A percentile compares a stretch with the other conserved stretches of the same genome.
Conservation (phyloP, 2,329 filamentous ascomycete genomes). For the Aspergillus fijiensis region DNA sequence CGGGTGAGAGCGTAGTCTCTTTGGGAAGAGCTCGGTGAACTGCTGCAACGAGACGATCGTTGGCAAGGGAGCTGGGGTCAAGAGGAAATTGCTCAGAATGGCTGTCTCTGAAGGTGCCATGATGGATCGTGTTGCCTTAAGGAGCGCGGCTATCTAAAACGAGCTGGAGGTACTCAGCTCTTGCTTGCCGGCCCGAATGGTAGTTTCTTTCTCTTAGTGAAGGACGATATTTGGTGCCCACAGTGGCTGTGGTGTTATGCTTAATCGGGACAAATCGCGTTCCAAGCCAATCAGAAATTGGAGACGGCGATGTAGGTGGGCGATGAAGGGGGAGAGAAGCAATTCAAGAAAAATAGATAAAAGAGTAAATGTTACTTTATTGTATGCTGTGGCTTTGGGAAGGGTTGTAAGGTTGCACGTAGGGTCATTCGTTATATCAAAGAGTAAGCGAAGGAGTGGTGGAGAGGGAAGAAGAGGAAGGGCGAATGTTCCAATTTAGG, state of each 20-base stretch:
- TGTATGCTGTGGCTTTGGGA: not conserved
- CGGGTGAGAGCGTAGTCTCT: slow-evolving; percentile 62
- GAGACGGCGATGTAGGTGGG: not conserved
- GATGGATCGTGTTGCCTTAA: slow-evolving; percentile 18
- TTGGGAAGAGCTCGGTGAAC: slow-evolving; percentile 76
- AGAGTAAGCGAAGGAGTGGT: not conserved
- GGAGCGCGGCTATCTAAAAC: not conserved
- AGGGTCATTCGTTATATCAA: not conserved
- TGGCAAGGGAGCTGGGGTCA: slow-evolving; percentile 72
- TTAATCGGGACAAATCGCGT: slow-evolving; percentile 5
- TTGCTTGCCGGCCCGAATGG: too few relatives aligned
- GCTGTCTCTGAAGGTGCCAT: slow-evolving; percentile 74
- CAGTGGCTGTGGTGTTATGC: slow-evolving; percentile 3
- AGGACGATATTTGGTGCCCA: not conserved
- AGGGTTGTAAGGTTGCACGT: not conserved
- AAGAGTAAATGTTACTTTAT: not conserved
- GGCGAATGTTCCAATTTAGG: not conserved
- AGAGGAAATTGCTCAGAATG: slow-evolving; percentile 75
- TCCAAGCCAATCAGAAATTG: not conserved
- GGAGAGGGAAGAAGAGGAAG: not conserved
- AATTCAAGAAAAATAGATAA: not conserved
- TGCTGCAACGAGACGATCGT: slow-evolving; percentile 70
- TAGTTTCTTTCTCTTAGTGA: not conserved
- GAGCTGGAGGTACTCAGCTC: too few relatives aligned
- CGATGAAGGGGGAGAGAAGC: not conserved